Evolutionary conservation across 345 rosid genomes (phyloP), one percentile per base, ranked within the genome.

Genomic region (Eutrema heterophyllum): DNA sequence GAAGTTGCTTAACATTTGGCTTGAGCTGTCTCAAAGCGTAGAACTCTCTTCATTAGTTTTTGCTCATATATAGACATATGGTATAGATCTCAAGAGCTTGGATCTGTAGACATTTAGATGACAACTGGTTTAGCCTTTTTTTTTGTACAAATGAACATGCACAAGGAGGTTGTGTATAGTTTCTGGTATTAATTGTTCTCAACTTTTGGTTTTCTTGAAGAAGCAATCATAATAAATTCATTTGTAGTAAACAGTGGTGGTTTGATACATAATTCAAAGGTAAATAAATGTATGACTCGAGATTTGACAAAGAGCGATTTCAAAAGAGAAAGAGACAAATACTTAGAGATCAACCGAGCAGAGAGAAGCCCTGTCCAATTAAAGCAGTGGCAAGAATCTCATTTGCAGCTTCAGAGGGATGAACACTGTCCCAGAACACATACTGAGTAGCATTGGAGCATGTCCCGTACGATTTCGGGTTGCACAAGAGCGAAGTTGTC

Each of bases 401-500:
- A 76, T 96, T 92, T 33, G 97, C 90, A 56, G 97, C 98, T 80
- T 96, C 77, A 49, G 98, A 88, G 15, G 98, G 98, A 78, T 95
- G 99, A 36, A 92, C 91, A 74, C 92, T 83, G 81, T 95, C 98
- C 88, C 92, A 95, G 70, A 95, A 95, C 80, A 95, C 93, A 76
- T 87, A 90, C 75, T 87, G 86, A 16, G 86, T 77, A 18, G 99
- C 97, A 78, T 90, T 89, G 2, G 96, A 6, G 44, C 99, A 96
- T 46, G 98, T 90, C 64, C 99, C 97, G 4, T 21, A 69, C 3
- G 98, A 75, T 45, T 79, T 81, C 3, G 89, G 83, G 79, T 92
- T 92, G 86, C 98, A 95, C 83, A 92, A 70, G 64, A 90, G 71
- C 21, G 56, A 10, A 0, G 98, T 92, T 29, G 91, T 89, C 85